Base-by-base conservation (phyloP, 495 filamentous ascomycete species). In the Diplogelasinospora grovesii region DNA sequence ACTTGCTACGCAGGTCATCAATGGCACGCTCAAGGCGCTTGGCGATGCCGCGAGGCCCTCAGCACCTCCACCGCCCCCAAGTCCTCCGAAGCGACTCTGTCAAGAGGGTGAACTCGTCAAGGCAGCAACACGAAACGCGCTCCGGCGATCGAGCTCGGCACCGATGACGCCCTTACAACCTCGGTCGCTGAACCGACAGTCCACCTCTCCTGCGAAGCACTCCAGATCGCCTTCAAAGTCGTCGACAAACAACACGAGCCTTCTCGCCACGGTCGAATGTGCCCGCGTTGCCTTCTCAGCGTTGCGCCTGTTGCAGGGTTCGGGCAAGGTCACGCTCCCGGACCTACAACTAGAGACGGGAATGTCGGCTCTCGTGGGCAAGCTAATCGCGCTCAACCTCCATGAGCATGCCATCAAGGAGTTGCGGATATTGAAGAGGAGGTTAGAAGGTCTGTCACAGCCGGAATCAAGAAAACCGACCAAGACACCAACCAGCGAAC, bases 1-100 rank as follows among this genome's bases (percentile, higher is more conserved):
- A 27, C 68, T 95, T 28, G 86, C 87, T 3, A 90, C 89, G 2
- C 81, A 89, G 34, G 74, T 90, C 14, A 80, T 92, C 45, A 95
- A 93, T 64, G 68, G 64, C 21, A 77, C 80, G 10, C 63, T 92
- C 15, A 92, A 85, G 54, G 66, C 74, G 6, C 73, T 97, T 8
- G 76, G 75, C 2, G 83, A 89, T 33, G 82, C 84, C 3, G 66
- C 81, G 15, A 95, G 85, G 53, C 44, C 52, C 3, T 39, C 59
- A 18, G 22, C 61, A 16, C 19, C 45, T 5, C 22, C 64, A 18
- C 28, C 60, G 19, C 32, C 43, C 2, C 22, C 59, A 21, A 18
- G 45, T 22, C 43, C 50, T 32, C 35, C 37, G 36, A 50, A 43
- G 52, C 48, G 41, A 48, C 41, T 57, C 41, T 15, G 46, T 25